phyloP scores from a whole-genome alignment of 768 basidiomycete species.

The Rubroboletus pulcherrimus region DNA sequence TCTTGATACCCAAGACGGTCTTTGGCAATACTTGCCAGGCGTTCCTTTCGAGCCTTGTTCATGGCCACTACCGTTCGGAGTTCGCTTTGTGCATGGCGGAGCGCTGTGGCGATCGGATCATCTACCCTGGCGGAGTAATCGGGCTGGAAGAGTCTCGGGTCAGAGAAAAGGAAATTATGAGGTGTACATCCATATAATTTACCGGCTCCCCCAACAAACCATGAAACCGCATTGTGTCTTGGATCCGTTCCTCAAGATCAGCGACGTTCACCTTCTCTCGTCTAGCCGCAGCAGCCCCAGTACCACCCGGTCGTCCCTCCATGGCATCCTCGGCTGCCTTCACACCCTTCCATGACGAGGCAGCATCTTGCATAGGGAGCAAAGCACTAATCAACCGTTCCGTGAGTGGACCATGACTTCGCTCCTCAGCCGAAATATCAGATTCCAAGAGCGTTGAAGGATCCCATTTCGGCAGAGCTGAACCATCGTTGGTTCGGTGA shows the following conservation, averaged over 20 bases:
- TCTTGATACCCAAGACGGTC: constrained; percentile 91
- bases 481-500: constrained; percentile 31
- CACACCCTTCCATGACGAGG: constrained; percentile 65
- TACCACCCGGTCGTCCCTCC: constrained; percentile 79
- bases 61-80: constrained; percentile 70
- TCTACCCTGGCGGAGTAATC: constrained; percentile 79
- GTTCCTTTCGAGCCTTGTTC: constrained; percentile 80
- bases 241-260: constrained; percentile 71
- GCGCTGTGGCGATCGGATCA: constrained; percentile 88
- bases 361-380: constrained; percentile 61
- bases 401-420: constrained; percentile 82
- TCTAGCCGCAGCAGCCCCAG: constrained; percentile 71
- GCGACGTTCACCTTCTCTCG: constrained; percentile 74
- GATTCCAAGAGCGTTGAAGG: constrained; percentile 74
- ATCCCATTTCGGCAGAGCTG: constrained; percentile 68
- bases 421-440: constrained; percentile 67
- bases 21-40: constrained; percentile 71
- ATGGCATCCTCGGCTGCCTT: constrained; percentile 83
- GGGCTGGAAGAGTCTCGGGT: constrained; percentile 42
- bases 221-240: constrained; percentile 75
- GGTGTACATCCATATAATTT: constrained; percentile 33
- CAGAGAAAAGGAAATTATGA: constrained; percentile 16
- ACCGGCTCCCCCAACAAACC: constrained; percentile 68
- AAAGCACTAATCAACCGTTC: constrained; percentile 79
- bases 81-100: constrained; percentile 83